Conservation (phyloP, 768 basidiomycete species). For the Hypsizygus marmoreus region DNA sequence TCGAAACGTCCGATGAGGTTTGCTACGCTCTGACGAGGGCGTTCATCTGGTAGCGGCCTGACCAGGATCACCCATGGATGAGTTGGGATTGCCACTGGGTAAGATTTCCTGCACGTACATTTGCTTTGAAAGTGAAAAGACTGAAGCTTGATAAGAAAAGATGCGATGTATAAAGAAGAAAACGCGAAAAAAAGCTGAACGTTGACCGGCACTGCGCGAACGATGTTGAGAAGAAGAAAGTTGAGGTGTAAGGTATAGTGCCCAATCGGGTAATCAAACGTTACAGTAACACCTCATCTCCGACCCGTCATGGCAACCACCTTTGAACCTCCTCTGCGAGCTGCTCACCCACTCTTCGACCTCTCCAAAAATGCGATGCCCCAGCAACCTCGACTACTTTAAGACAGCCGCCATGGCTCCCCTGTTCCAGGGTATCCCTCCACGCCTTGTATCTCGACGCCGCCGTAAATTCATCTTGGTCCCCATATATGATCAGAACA, state of each 20-base stretch:
- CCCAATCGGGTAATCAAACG: slow-evolving; percentile 14
- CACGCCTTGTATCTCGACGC: slow-evolving; percentile 55
- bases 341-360: slow-evolving; percentile 25
- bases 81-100: not conserved
- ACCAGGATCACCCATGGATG: slow-evolving; percentile 11
- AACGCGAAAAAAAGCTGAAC: slow-evolving; percentile 10
- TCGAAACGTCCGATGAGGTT: slow-evolving; percentile 91
- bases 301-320: slow-evolving; percentile 37
- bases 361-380: slow-evolving; percentile 73
- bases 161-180: slow-evolving; percentile 10
- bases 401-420: slow-evolving; percentile 19
- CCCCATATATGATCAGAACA: slow-evolving; percentile 68
- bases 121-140: slow-evolving; percentile 20
- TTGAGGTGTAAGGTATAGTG: slow-evolving; percentile 14
- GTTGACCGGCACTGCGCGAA: slow-evolving; percentile 17
- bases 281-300: slow-evolving; percentile 6
- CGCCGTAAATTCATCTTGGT: slow-evolving; percentile 71
- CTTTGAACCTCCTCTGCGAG: slow-evolving; percentile 28
- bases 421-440: slow-evolving; percentile 41
- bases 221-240: slow-evolving; percentile 14
- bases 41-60: slow-evolving; percentile 88
- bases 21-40: slow-evolving; percentile 83
- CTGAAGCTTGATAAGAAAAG: slow-evolving; percentile 4
- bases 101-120: slow-evolving; percentile 32
- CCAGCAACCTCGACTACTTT: slow-evolving; percentile 42